Base-by-base conservation (phyloP, 1,284 basidiomycete species). In the Ceratobasidium sp. region DNA sequence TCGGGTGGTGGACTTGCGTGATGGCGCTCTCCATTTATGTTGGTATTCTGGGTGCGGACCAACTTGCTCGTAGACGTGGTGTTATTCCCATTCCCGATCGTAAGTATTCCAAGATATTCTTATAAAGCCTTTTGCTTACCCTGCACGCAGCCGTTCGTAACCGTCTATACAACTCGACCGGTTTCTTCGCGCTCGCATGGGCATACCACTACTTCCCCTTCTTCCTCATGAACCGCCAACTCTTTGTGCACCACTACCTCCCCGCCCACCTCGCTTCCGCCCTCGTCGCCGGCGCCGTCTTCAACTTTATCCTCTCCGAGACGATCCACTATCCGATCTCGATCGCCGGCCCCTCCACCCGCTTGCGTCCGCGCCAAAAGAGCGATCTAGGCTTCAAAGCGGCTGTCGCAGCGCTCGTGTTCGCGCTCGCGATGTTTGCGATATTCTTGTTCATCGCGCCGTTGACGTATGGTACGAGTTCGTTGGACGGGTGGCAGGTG, bases 201-300 rank as follows among this genome's bases (percentile, higher is more conserved):
- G 92, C 91, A 7, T 95, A 94, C 80, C 98, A 99, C 86, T 99
- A 98, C 87, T 87, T 95, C 83, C 98, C 98, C 13, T 99, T 99
- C 90, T 99, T 95, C 92, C 89, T 98, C 48, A 98, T 99, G 96
- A 93, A 90, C 83, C 94, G 98, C 74, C 98, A 99, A 84, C 89
- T 97, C 46, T 98, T 98, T 89, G 88, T 99, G 54, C 97, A 99
- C 84, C 97, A 99, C 85, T 99, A 99, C 84, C 91, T 99, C 9
- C 97, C 97, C 5, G 95, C 96, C 0, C 96, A 97, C 84, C 89
- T 99, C 56, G 94, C 95, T 33, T 97, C 96, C 7, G 93, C 96
- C 17, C 88, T 99, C 77, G 91, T 98, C 65, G 95, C 97, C 20
- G 98, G 97, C 59, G 90, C 94, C 2, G 93, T 98, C 44, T 87